Conservation (phyloP, 2,329 filamentous ascomycete species). For the Trichophyton mentagrophytes region DNA sequence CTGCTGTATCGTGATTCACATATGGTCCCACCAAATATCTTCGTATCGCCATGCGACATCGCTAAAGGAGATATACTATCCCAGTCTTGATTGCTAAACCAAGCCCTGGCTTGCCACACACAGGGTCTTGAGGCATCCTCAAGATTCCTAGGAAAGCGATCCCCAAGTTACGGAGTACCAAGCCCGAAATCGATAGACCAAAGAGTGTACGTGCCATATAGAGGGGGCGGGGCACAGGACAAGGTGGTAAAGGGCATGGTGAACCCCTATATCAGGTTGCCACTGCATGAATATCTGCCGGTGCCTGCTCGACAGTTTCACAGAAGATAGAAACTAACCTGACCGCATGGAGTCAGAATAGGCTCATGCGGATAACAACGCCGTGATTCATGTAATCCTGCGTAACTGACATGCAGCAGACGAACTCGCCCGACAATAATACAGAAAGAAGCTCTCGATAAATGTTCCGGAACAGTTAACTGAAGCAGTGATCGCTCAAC, state of each 20-base stretch:
- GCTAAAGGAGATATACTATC: background rate
- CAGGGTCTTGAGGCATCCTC: background rate
- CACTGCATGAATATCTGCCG: background rate
- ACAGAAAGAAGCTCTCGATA: background rate
- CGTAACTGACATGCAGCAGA: background rate
- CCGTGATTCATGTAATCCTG: background rate
- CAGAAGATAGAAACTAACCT: background rate
- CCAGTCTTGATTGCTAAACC: background rate
- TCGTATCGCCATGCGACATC: slow-evolving; percentile 3
- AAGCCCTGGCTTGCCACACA: background rate
- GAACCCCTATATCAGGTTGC: background rate
- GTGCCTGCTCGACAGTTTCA: background rate
- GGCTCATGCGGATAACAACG: background rate
- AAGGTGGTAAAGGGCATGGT: background rate
- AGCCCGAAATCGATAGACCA: background rate
- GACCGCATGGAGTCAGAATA: background rate
- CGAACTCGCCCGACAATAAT: background rate
- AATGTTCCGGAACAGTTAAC: background rate
- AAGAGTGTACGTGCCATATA: background rate
- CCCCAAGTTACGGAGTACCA: background rate
- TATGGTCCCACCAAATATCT: background rate
- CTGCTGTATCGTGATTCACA: background rate
- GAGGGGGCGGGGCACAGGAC: background rate
- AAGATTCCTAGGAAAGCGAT: background rate
- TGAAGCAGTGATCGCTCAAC: background rate